These are phyloP conservation scores for Camelina sativa DNA, from an alignment of 345 rosid genomes.

Conservation along the genomic window DNA sequence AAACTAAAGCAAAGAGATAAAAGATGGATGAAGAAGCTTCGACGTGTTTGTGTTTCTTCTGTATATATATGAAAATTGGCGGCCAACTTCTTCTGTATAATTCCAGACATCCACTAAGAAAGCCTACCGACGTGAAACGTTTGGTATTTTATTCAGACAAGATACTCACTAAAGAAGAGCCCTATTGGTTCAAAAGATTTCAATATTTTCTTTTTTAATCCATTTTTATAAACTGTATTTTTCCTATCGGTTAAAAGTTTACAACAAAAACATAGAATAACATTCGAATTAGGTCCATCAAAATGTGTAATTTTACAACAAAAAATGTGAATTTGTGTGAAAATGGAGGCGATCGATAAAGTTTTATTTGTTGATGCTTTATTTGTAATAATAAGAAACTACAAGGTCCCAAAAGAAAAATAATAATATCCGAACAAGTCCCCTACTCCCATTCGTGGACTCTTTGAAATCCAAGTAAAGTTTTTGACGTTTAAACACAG, in stretches of 20 bases:
- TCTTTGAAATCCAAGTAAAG: neutral
- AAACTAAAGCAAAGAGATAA: conserved; percentile 66
- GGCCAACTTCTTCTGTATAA: conserved; percentile 26
- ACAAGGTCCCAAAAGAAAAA: conserved; percentile 27
- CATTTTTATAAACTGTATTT: neutral
- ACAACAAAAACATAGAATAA: neutral
- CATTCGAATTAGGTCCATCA: neutral
- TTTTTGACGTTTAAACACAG: conserved; percentile 28
- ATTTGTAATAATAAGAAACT: conserved; percentile 12
- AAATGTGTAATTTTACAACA: neutral
- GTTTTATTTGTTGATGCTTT: neutral
- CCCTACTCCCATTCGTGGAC: neutral
- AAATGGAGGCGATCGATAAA: neutral
- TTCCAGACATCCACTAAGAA: conserved; percentile 17
- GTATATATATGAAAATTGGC: conserved; percentile 36
- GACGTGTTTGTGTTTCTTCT: neutral
- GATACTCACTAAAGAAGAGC: conserved; percentile 10
- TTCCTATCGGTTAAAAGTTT: neutral
- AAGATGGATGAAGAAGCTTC: conserved; percentile 9
- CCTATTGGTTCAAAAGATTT: conserved; percentile 29
- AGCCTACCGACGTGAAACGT: conserved; percentile 29
- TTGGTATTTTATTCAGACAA: conserved; percentile 24
- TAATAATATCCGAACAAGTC: neutral
- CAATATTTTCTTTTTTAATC: neutral
- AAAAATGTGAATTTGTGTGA: neutral